These are phyloP conservation scores for Cadophora sp. DNA, from an alignment of 2,329 filamentous ascomycete species.

Conservation along the genomic window DNA sequence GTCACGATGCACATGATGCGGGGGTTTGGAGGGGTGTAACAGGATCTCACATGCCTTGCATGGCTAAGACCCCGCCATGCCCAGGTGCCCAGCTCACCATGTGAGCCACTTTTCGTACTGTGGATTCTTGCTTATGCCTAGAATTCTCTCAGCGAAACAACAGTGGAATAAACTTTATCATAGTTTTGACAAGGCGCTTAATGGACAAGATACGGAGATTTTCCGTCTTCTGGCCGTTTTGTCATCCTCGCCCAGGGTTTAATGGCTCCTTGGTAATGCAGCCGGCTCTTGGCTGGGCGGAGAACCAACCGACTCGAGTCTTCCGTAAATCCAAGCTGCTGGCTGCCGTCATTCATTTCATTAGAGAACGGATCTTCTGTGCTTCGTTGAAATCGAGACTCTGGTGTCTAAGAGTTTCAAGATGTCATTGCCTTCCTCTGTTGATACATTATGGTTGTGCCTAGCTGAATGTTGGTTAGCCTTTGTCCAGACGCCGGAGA, in stretches of 20 bases:
- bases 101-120: neutral
- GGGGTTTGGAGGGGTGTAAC: neutral
- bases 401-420: neutral
- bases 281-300: constrained; percentile 4
- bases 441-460: neutral
- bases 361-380: neutral
- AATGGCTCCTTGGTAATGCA: constrained; percentile 5
- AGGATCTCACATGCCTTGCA: neutral
- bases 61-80: constrained; percentile 15
- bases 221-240: constrained; percentile 1
- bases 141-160: neutral
- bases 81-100: neutral
- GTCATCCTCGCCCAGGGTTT: constrained; percentile 7
- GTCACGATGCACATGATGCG: neutral
- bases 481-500: neutral
- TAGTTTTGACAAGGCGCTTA: constrained; percentile 2
- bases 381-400: neutral
- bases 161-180: constrained; percentile 2
- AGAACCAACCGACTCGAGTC: neutral
- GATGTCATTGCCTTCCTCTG: neutral
- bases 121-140: neutral
- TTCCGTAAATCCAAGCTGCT: neutral
- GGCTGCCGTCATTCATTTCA: neutral
- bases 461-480: neutral
- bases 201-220: neutral